Evolutionary conservation across 805 yeast genomes (phyloP), one percentile per base, ranked within the genome.

Genomic region (Candida ascalaphidarum): DNA sequence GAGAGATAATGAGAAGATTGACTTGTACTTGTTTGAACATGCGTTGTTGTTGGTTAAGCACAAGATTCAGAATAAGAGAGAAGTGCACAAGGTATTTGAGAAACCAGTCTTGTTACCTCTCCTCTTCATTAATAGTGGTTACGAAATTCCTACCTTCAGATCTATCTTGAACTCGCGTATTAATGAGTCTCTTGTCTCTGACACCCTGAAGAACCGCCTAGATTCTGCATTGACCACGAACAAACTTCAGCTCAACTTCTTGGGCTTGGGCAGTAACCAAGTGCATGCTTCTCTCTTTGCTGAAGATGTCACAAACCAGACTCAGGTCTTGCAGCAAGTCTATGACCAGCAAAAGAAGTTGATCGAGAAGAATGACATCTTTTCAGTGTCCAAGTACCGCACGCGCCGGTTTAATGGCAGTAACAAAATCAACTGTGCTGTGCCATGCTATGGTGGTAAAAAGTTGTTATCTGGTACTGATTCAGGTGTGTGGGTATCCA

Each of bases 381-480:
- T 81, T 52, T 77, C 92, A 1, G 60, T 80, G 37, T 75, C 78
- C 11, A 80, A 85, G 35, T 65, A 84, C 31, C 82, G 81, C 38
- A 77, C 84, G 14, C 67, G 81, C 35, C 74, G 75, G 44, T 88
- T 88, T 53, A 85, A 76, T 39, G 74, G 77, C 27, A 63, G 67
- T 66, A 63, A 88, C 47, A 73, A 81, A 35, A 82, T 89, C 43
- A 86, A 84, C 48, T 86, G 96, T 61, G 89, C 86, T 17, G 86
- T 82, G 22, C 94, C 96, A 19, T 81, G 83, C 52, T 95, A 92
- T 48, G 96, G 96, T 29, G 97, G 97, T 13, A 72, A 94, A 39
- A 83, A 88, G 48, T 58, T 88, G 39, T 52, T 92, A 20, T 88
- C 83, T 46, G 97, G 97, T 23, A 86, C 97, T 0, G 95, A 85